Percentiles rank a stretch among this genome's conserved stretches.
Evolutionary conservation across 495 filamentous ascomycete species (phyloP).

Genomic region (Aspergillus conjunctus): DNA sequence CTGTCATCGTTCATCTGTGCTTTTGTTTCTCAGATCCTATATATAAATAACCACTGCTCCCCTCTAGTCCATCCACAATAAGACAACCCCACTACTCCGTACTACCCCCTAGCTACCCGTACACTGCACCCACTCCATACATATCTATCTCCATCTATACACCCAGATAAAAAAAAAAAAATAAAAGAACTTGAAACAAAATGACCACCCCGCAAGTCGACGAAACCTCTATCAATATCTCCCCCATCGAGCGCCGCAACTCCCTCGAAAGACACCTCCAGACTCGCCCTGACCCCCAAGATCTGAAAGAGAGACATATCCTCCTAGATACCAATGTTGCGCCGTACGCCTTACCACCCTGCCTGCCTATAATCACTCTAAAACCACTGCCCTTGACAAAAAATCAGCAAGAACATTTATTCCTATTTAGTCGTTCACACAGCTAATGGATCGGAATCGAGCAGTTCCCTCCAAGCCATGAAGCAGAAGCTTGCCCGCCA

Average conservation of each 20-base stretch:
- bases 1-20: neutral
- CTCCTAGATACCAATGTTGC: slow-evolving; percentile 71
- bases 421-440: neutral
- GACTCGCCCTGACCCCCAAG: slow-evolving; percentile 74
- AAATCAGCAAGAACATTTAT: no score
- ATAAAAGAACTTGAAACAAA: neutral
- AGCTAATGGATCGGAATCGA: neutral
- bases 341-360: slow-evolving; percentile 56
- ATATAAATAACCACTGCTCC: no score
- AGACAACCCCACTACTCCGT: no score
- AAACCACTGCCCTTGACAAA: neutral
- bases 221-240: slow-evolving; percentile 42
- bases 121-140: neutral
- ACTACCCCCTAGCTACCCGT: no score
- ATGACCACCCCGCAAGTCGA: slow-evolving; percentile 38
- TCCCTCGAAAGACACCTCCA: slow-evolving; percentile 86
- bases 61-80: no score
- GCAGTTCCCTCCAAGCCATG: slow-evolving; percentile 62
- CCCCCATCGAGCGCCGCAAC: slow-evolving; percentile 77
- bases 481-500: slow-evolving; percentile 67
- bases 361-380: neutral
- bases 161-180: no score
- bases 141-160: neutral
- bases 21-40: neutral
- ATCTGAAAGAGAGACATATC: slow-evolving; percentile 77